Percentiles rank a stretch among this genome's conserved stretches.
phyloP scores from a whole-genome alignment of 768 basidiomycete genomes.

The Tricholoma saponaceum region DNA sequence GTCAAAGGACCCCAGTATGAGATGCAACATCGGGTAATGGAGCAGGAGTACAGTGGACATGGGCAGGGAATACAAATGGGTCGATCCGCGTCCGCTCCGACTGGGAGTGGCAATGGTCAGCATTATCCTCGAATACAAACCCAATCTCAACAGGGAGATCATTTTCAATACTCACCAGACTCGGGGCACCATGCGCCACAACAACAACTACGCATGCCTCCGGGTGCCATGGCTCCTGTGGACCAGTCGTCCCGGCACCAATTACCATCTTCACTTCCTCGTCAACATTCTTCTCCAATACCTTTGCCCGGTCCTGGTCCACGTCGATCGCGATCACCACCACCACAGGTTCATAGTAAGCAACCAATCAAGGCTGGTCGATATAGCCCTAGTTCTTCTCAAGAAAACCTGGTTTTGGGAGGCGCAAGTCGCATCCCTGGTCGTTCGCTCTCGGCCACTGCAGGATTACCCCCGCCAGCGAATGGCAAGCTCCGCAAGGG shows the following conservation, averaged over 20 bases:
- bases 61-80: constrained; percentile 25
- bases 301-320: constrained; percentile 25
- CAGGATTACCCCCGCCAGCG: constrained; percentile 31
- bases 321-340: constrained; percentile 52
- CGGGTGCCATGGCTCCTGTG: constrained; percentile 60
- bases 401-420: constrained; percentile 26
- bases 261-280: constrained; percentile 31
- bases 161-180: constrained; percentile 35
- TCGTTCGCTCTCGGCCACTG: constrained; percentile 75
- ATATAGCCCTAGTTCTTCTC: constrained; percentile 29
- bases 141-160: constrained; percentile 22
- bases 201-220: constrained; percentile 43
- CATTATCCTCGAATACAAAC: constrained; percentile 26
- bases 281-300: constrained; percentile 22
- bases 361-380: constrained; percentile 30
- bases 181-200: constrained; percentile 19
- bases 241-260: constrained; percentile 29
- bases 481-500: constrained; percentile 64
- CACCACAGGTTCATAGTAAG: constrained; percentile 23
- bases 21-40: constrained; percentile 90
- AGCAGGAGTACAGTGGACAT: constrained; percentile 73
- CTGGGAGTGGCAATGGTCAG: constrained; percentile 22
- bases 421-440: constrained; percentile 40
- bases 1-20: constrained; percentile 90
- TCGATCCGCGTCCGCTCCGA: constrained; percentile 21